Percentiles rank a stretch among this genome's conserved stretches.
These are phyloP conservation scores for Fusarium guadeloupense DNA, from an alignment of 2,329 filamentous ascomycete species.

Conservation along the genomic window DNA sequence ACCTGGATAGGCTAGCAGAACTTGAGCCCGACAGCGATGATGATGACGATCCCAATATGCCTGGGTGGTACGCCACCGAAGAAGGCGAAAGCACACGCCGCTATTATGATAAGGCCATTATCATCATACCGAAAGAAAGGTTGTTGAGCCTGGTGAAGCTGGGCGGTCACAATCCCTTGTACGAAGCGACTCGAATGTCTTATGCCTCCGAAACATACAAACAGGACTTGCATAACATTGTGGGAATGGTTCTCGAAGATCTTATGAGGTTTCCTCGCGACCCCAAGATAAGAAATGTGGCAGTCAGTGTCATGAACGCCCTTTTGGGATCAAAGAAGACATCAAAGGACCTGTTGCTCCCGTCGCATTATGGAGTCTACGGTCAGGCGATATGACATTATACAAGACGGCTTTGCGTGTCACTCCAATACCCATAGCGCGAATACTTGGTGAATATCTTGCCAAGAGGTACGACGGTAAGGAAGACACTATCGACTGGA, in stretches of 20 bases:
- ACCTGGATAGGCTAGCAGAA: neutral
- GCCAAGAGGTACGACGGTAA: neutral
- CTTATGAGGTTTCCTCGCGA: neutral
- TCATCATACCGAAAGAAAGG: conserved; percentile 8
- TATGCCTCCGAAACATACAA: neutral
- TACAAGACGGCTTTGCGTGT: neutral
- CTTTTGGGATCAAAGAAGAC: too few species aligned
- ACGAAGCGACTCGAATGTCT: neutral
- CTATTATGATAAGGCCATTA: conserved; percentile 5
- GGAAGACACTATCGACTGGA: conserved; percentile 6
- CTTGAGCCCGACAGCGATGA: conserved; percentile 3
- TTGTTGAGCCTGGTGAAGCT: neutral
- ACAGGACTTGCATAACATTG: neutral
- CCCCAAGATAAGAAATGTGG: neutral
- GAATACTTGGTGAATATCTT: neutral
- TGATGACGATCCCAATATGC: neutral
- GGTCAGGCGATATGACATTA: neutral
- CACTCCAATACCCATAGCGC: neutral
- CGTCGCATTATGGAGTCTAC: conserved; percentile 10
- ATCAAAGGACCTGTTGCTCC: neutral
- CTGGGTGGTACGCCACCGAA: neutral
- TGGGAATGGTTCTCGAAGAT: neutral
- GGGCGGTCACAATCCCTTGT: neutral
- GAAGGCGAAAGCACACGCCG: conserved; percentile 3
- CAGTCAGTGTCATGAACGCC: neutral